Base-by-base conservation (phyloP, 768 basidiomycete genomes). In the Strobilomyces dryophilus region DNA sequence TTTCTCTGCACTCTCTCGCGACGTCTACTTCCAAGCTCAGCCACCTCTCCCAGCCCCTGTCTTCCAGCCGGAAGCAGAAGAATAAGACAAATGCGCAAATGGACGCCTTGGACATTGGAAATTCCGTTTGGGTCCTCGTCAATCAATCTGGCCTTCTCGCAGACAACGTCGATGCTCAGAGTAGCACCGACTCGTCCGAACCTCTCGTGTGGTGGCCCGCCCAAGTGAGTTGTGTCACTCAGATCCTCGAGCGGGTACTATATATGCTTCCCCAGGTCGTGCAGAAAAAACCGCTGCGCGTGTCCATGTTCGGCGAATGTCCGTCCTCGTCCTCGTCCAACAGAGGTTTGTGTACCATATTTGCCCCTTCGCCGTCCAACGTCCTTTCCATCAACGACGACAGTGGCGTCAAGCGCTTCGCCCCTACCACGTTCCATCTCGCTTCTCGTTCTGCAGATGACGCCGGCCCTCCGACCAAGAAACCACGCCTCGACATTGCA, bases 171-270 rank as follows among this genome's bases (percentile, higher is more conserved):
- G 21, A 26, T 18, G 60, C 61, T 20, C 64, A 61, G 3, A 66
- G 54, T 12, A 68, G 69, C 15, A 53, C 55, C 35, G 56, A 61
- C 11, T 51, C 15, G 4, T 44, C 54, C 8, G 56, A 59, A 6
- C 44, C 48, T 29, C 57, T 65, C 52, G 66, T 81, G 36, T 89
- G 87, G 87, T 89, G 87, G 87, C 87, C 87, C 20, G 84, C 76
- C 27, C 76, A 78, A 73, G 87, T 87, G 61, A 58, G 73, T 68
- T 24, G 14, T 21, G n/a, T 4, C 18, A 7, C 41, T 14, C 34
- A 12, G 2, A 15, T 10, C 31, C 18, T 12, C 37, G 21, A 6
- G 45, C 39, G 24, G 43, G 21, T 50, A 44, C 40, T 55, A 51
- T 54, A 51, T 49, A 54, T 54, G 40, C 47, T 41, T 46, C 32